Percentiles rank a stretch among this genome's conserved stretches.
These are phyloP conservation scores for Phytophthora colocasiae DNA, from an alignment of 352 stramenopile genomes.

Conservation along the genomic window DNA sequence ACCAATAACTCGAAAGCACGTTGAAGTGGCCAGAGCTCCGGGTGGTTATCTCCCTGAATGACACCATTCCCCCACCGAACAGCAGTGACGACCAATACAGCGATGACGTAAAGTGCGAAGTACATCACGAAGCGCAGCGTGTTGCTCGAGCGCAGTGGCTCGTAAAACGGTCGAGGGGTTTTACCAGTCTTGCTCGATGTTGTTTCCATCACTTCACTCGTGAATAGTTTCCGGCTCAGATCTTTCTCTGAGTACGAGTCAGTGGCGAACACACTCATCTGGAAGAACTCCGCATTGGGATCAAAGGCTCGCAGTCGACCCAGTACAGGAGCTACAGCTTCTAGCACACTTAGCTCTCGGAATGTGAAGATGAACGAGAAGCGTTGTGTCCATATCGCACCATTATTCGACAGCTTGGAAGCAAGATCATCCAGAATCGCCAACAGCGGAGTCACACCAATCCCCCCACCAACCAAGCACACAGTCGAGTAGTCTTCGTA, in stretches of 20 bases:
- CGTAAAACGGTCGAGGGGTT: not conserved
- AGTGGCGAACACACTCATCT: not conserved
- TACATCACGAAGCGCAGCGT: conserved; percentile 1
- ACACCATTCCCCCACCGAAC: not conserved
- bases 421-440: not conserved
- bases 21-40: not conserved
- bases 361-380: not conserved
- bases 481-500: not conserved
- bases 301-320: not conserved
- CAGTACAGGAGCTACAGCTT: not conserved
- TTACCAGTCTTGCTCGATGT: not conserved
- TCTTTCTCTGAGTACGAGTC: not conserved
- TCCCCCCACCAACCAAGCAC: not conserved
- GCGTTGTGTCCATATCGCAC: not conserved
- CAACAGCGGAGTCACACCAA: not conserved
- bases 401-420: not conserved
- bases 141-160: not conserved
- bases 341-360: not conserved
- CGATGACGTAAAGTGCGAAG: not conserved
- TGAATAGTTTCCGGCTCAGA: not conserved
- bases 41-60: not conserved
- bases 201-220: not conserved
- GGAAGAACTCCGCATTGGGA: not conserved
- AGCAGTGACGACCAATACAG: not conserved
- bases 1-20: not conserved